Percentiles rank a stretch among this genome's conserved stretches.
phyloP scores from a whole-genome alignment of 1,284 basidiomycete species.

The Cryptococcus sp. region DNA sequence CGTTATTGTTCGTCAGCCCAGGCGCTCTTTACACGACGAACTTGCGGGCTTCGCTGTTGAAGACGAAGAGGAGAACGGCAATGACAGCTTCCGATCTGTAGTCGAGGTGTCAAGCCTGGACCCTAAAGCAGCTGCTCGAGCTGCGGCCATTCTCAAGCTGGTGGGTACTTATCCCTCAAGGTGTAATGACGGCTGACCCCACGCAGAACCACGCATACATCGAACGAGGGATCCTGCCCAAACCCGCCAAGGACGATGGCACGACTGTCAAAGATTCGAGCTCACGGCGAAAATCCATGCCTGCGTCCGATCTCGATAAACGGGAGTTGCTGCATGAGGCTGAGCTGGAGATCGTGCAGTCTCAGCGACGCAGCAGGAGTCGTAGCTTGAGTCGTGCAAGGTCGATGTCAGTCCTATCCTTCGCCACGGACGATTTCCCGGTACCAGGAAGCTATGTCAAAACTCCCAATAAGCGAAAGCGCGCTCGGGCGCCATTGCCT shows the following conservation, averaged over 20 bases:
- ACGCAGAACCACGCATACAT: constrained; percentile 80
- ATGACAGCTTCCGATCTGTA: constrained; percentile 48
- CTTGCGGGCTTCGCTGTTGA: constrained; percentile 12
- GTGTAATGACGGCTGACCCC: too few species aligned
- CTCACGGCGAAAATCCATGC: constrained; percentile 37
- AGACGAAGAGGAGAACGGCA: constrained; percentile 20
- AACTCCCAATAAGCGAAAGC: constrained; percentile 16
- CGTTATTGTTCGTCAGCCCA: constrained; percentile 12
- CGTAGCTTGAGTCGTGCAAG: constrained; percentile 14
- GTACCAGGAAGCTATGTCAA: constrained; percentile 22
- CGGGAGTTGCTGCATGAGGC: constrained; percentile 62
- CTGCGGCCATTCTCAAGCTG: constrained; percentile 84
- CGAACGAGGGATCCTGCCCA: constrained; percentile 58
- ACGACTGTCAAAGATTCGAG: too few species aligned
- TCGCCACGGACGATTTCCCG: constrained; percentile 21
- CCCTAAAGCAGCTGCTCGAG: constrained; percentile 77
- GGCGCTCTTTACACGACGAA: constrained; percentile 22
- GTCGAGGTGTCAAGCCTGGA: constrained; percentile 79
- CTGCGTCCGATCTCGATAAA: constrained; percentile 29
- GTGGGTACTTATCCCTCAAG: constrained; percentile 52
- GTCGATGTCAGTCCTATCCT: constrained; percentile 18
- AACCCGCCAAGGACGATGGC: constrained; percentile 6
- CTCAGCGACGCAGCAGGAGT: constrained; percentile 15
- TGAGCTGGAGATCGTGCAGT: constrained; percentile 58
- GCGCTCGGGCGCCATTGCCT: not conserved